Conservation (phyloP, 139 green algal genomes). For the Yamagishiella unicocca region DNA sequence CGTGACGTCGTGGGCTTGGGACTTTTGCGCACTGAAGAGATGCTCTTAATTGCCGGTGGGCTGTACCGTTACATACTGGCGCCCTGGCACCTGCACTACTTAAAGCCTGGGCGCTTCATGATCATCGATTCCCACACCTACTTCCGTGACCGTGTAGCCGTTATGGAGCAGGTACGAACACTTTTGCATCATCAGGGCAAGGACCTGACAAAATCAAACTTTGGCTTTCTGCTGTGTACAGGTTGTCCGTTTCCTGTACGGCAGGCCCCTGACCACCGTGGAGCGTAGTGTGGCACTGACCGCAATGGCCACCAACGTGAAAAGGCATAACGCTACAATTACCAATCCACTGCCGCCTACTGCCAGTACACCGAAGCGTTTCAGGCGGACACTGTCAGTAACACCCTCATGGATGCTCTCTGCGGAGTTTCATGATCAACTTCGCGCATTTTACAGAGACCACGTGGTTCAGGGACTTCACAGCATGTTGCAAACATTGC, state of each 20-base stretch:
- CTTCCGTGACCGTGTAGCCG: not conserved
- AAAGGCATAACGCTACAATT: too few species aligned
- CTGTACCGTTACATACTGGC: not conserved
- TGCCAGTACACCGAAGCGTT: too few species aligned
- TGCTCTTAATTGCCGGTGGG: not conserved
- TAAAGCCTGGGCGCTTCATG: not conserved
- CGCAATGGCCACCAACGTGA: not conserved
- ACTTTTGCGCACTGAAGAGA: not conserved
- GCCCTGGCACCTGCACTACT: not conserved
- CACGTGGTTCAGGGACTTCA: not conserved
- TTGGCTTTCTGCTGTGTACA: too few species aligned
- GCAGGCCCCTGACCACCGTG: not conserved
- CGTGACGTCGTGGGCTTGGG: not conserved
- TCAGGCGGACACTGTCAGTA: too few species aligned
- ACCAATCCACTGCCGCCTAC: too few species aligned
- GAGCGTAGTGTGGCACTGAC: not conserved
- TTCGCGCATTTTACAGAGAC: not conserved
- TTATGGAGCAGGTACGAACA: not conserved
- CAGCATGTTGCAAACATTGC: not conserved
- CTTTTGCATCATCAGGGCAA: too few species aligned
- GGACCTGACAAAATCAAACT: too few species aligned
- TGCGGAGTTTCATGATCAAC: not conserved
- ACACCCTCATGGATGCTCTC: not conserved
- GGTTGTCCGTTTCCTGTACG: not conserved
- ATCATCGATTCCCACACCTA: not conserved